Base-by-base conservation (phyloP, 495 filamentous ascomycete genomes). In the Penicillium macrosclerotiorum region DNA sequence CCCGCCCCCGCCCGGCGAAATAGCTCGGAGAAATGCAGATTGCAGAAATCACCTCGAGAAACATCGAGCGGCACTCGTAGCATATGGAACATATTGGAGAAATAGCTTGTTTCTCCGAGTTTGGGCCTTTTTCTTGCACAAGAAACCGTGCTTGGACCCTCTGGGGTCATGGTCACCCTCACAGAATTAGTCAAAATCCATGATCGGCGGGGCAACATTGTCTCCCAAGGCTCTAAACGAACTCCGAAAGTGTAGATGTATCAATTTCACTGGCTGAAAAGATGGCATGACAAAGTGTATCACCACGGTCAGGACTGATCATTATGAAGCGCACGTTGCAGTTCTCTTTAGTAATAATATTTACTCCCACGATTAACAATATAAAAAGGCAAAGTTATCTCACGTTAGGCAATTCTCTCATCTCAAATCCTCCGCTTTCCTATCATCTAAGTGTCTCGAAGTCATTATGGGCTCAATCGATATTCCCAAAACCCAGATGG, bases 401-500 rank as follows among this genome's bases (percentile, higher is more conserved):
- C 18, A 37, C 34, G 19, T 31, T n/a, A 11, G 16, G 14, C 26
- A 16, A 11, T 4, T 3, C 40, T n/a, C 17, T 18, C 9, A 14
- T 31, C 16, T 38, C 37, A 35, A 37, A n/a, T n/a, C n/a, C n/a
- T n/a, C n/a, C n/a, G n/a, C n/a, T n/a, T 25, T 23, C 17, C 9
- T 16, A 31, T 29, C 4, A 30, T 30, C 30, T 23, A n/a, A 16
- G n/a, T 17, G n/a, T 27, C 14, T 38, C 5, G 25, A 35, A 27
- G 31, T 23, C 34, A 63, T 9, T 43, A 62, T 69, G 58, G 39
- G 31, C 37, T 45, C 54, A 8, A 32, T 39, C 4, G 36, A 49
- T 37, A 68, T 73, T 34, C 73, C 71, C 16, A 42, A 53, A 33
- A 71, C 62, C 3, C 72, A 76, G 52, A 76, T 68, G 3, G 72